Conservation (phyloP, 441 rosid species). For the Dalechampia spathulata region DNA sequence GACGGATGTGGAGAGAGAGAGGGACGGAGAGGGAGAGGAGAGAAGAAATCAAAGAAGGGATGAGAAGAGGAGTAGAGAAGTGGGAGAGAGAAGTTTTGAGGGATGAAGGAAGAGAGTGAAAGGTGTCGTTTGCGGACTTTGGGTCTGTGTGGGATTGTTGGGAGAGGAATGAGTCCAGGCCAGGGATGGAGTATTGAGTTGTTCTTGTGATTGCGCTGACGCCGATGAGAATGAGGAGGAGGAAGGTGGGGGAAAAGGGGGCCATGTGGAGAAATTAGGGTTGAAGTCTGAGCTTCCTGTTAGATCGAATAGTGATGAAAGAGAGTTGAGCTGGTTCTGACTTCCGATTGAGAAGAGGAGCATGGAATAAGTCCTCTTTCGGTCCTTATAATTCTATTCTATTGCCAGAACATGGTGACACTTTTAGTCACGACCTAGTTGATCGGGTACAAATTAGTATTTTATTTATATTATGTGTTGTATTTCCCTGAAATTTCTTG, state of each 20-base stretch:
- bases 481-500: no score
- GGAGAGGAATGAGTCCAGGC: conserved; percentile 71
- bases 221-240: conserved; percentile 28
- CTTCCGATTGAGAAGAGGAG: no score
- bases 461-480: no score
- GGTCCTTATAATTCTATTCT: no score
- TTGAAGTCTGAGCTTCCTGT: no score
- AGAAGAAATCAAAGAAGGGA: conserved; percentile 37
- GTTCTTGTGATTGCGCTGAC: not conserved
- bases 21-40: conserved; percentile 60
- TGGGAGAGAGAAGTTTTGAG: conserved; percentile 48
- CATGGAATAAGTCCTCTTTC: no score
- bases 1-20: conserved; percentile 60
- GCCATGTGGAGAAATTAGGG: conserved; percentile 15
- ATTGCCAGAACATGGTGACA: no score
- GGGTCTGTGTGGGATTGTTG: conserved; percentile 37
- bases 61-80: conserved; percentile 14
- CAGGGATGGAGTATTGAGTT: conserved; percentile 32
- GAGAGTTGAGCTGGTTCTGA: no score
- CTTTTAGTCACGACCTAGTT: no score
- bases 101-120: conserved; percentile 41
- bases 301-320: no score
- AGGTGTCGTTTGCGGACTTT: conserved; percentile 42
- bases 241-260: conserved; percentile 13
- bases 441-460: no score